phyloP scores from a whole-genome alignment of 179 eudicot species.

The Beta lomatogona region DNA sequence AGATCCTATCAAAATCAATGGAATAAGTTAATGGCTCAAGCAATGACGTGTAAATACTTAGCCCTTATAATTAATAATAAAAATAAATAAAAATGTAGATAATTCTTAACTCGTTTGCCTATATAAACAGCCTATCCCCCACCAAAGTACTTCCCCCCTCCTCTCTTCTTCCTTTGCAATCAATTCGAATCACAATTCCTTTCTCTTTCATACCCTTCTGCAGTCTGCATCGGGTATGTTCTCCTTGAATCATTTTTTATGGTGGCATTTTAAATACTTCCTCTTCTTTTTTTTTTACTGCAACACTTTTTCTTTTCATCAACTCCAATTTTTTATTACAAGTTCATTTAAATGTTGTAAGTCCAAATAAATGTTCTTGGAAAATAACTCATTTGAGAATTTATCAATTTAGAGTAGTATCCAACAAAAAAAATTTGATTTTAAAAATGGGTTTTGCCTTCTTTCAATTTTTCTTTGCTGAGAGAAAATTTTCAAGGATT shows the following conservation, averaged over 20 bases:
- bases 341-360: too few species aligned
- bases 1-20: neutral
- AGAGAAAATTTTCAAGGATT: too few species aligned
- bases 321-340: too few species aligned
- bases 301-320: too few species aligned
- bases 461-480: too few species aligned
- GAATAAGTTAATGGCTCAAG: slow-evolving; percentile 5
- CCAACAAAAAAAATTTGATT: too few species aligned
- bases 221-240: slow-evolving; percentile 35
- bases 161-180: slow-evolving; percentile 4
- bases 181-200: neutral
- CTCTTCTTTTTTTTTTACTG: too few species aligned
- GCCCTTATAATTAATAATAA: neutral
- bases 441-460: too few species aligned
- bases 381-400: too few species aligned
- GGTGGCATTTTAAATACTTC: neutral
- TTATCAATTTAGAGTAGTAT: too few species aligned
- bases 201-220: neutral
- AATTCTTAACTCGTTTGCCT: slow-evolving; percentile 21
- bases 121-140: slow-evolving; percentile 39
- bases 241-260: slow-evolving; percentile 3
- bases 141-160: slow-evolving; percentile 32
- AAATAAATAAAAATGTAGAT: neutral
- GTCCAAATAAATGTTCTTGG: too few species aligned
- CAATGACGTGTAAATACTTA: slow-evolving; percentile 4